Evolutionary conservation across 768 basidiomycete species (phyloP).

Genomic region (Trametes punicea): DNA sequence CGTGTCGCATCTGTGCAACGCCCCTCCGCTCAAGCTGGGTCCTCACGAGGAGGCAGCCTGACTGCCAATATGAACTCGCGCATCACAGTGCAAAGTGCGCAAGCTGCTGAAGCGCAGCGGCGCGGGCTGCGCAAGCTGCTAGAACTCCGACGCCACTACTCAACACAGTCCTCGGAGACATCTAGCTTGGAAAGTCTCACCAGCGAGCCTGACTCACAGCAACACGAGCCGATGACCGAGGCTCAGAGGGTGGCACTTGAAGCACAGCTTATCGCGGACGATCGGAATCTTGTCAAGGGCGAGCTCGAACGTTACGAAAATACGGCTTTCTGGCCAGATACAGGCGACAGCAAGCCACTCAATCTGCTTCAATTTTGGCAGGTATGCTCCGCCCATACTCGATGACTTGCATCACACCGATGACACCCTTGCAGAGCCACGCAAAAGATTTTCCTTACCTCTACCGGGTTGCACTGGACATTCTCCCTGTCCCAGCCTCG

Average conservation of each 20-base stretch:
- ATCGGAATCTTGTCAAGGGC: neutral
- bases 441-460: neutral
- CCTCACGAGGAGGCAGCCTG: too few relatives aligned
- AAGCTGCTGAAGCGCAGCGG: neutral
- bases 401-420: too few relatives aligned
- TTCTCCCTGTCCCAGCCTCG: conserved; percentile 1
- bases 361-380: neutral
- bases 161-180: neutral
- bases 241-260: neutral
- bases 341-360: neutral
- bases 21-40: too few relatives aligned
- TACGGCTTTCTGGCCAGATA: neutral
- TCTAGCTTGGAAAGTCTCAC: neutral
- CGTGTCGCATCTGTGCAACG: neutral
- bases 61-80: neutral
- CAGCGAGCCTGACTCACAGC: neutral
- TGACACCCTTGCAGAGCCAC: neutral
- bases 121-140: neutral
- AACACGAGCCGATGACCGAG: neutral
- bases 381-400: neutral
- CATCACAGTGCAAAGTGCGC: neutral
- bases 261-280: neutral
- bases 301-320: neutral
- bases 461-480: neutral
- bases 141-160: neutral